Evolutionary conservation across 2,329 filamentous ascomycete genomes (phyloP).

Genomic region (Pseudogymnoascus verrucosus): DNA sequence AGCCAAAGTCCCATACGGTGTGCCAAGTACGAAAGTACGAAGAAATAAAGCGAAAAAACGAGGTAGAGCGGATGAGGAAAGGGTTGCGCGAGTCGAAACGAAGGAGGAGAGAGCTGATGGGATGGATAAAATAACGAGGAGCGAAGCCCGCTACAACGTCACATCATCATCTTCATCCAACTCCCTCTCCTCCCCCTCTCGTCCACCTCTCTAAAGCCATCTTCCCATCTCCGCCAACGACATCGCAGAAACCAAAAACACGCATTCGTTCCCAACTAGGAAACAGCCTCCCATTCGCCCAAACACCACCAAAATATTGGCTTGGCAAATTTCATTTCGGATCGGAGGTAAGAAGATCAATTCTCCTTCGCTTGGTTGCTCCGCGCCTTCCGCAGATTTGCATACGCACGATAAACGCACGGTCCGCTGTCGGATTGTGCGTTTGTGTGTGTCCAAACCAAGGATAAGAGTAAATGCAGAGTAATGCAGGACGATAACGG

Average conservation of each 20-base stretch:
- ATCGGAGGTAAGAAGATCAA: neutral
- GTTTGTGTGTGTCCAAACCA: neutral
- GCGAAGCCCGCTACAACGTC: neutral
- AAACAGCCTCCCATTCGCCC: neutral
- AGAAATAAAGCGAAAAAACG: neutral
- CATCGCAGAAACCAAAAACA: neutral
- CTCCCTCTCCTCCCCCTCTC: neutral
- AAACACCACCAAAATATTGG: neutral
- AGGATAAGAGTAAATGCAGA: neutral
- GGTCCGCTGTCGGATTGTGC: neutral
- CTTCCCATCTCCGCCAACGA: neutral
- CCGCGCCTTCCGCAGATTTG: neutral
- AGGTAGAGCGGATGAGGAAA: neutral
- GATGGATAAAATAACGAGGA: conserved; percentile 2
- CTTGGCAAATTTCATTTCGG: neutral
- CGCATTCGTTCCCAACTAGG: neutral
- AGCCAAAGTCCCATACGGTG: neutral
- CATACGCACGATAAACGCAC: conserved; percentile 4
- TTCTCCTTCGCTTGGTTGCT: neutral
- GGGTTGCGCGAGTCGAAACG: neutral
- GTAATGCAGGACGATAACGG: neutral
- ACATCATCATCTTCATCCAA: neutral
- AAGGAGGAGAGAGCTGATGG: neutral
- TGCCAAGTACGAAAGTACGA: neutral
- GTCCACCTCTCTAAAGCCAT: neutral